Base-by-base conservation (phyloP, 2,329 filamentous ascomycete genomes). In the Scedosporium boydii region DNA sequence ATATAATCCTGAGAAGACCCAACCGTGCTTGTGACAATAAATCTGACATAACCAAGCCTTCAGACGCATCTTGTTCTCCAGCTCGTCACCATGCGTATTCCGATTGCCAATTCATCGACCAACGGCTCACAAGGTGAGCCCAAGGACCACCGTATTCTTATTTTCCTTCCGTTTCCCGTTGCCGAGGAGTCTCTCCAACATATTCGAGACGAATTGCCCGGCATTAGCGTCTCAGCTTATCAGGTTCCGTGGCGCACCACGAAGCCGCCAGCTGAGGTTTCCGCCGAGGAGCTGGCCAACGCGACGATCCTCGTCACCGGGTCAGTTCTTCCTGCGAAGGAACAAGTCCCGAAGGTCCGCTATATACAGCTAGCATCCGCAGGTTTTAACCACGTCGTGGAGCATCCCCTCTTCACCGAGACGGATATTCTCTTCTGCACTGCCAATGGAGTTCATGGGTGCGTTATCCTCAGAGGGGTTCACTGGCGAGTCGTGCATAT, bases 361-460 rank as follows among this genome's bases (percentile, higher is more conserved):
- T 78, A 80, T 59, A 77, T 85, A 18, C 82, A 85, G 70, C 75
- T 86, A 6, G 73, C 76, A 23, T 82, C 78, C 62, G 83, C 83
- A 1, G 83, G 83, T 6, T 78, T 78, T 1, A 82, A 85, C 61
- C 75, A 78, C 61, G 68, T 84, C 10, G 59, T 80, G 7, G 69
- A 78, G 2, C 69, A 76, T 12, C 77, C 78, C 1, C 63, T 84
- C 0, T 85, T 81, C 63, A 75, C 70, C 23, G 78, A 82, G 23
- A 82, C 78, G 0, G 73, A 82, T 58, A 71, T 83, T 6, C 68
- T 72, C 0, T 82, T 86, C 64, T 81, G 78, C 55, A 82, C 82
- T 0, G 81, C 81, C 0, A 85, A 82, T 63, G 83, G 83, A 0
- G 79, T 85, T n/a, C 81, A 84, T 48, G 81, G 80, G 81, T 82